Evolutionary conservation across 257 asterid species (phyloP).

Genomic region (Asclepias syriaca): DNA sequence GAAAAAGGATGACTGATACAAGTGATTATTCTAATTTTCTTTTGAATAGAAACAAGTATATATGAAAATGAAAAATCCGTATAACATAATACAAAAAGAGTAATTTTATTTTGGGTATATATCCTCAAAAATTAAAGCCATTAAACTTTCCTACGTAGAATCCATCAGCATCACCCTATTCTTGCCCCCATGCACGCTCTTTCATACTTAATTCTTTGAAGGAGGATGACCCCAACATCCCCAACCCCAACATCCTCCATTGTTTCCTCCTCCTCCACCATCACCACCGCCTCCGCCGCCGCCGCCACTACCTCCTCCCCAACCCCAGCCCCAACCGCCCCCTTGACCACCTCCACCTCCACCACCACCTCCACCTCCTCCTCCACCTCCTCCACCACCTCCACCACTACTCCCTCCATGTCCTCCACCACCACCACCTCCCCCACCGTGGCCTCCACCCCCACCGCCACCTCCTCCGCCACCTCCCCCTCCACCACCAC

Average conservation of each 20-base stretch:
- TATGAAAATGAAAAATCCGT: no score
- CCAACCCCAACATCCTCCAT: not conserved
- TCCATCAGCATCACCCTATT: not conserved
- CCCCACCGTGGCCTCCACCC: not conserved
- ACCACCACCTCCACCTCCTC: slow-evolving; percentile 32
- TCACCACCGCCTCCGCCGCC: not conserved
- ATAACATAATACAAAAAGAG: not conserved
- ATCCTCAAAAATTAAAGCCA: not conserved
- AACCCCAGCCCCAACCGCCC: not conserved
- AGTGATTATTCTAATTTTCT: no score
- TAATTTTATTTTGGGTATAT: not conserved
- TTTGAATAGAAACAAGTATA: no score
- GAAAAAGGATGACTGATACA: no score
- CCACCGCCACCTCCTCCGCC: not conserved
- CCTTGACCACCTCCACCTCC: slow-evolving; percentile 11
- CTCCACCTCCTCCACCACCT: not conserved
- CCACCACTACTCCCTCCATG: slow-evolving; percentile 25
- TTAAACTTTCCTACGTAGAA: not conserved
- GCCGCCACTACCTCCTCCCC: not conserved
- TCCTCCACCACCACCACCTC: not conserved
- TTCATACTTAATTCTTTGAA: slow-evolving; percentile 2
- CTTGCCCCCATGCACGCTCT: slow-evolving; percentile 3
- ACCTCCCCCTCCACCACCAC: not conserved
- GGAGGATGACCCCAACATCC: slow-evolving; percentile 32
- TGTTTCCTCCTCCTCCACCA: not conserved